Evolutionary conservation across 345 rosid species (phyloP).

Genomic region (Euphorbia lathyris): DNA sequence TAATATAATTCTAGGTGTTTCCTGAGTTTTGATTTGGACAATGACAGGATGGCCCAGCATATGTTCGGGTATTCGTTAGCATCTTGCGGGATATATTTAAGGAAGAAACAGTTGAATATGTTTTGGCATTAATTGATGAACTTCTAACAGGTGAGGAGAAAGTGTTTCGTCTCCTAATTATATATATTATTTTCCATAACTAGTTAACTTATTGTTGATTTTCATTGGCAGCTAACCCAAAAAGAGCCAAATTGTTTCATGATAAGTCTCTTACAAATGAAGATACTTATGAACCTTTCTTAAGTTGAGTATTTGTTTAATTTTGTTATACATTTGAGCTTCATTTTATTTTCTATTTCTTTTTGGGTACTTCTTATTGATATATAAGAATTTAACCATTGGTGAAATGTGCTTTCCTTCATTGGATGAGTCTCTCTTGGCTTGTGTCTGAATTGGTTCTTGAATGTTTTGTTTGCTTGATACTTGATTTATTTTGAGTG

Average conservation of each 20-base stretch:
- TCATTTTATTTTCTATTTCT: background rate
- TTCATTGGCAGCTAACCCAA: constrained; percentile 68
- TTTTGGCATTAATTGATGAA: constrained; percentile 86
- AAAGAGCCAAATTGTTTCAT: constrained; percentile 88
- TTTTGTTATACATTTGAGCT: background rate
- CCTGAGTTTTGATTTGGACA: constrained; percentile 15
- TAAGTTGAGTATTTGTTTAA: constrained; percentile 56
- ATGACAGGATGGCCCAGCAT: constrained; percentile 93
- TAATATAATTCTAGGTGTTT: background rate
- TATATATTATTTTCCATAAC: background rate
- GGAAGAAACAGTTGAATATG: constrained; percentile 98
- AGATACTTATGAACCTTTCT: constrained; percentile 90
- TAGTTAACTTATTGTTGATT: constrained; percentile 27
- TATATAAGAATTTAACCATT: background rate
- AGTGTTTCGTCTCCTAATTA: background rate
- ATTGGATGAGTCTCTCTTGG: background rate
- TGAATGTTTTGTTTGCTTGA: background rate
- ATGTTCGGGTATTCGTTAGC: constrained; percentile 76
- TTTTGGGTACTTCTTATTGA: background rate
- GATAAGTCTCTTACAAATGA: constrained; percentile 68
- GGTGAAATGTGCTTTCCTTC: background rate
- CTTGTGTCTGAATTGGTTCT: background rate
- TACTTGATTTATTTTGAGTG: background rate
- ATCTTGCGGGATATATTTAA: constrained; percentile 82
- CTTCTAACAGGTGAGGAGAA: constrained; percentile 65